phyloP scores from a whole-genome alignment of 2,329 filamentous ascomycete species.

The Penicillium sp. region DNA sequence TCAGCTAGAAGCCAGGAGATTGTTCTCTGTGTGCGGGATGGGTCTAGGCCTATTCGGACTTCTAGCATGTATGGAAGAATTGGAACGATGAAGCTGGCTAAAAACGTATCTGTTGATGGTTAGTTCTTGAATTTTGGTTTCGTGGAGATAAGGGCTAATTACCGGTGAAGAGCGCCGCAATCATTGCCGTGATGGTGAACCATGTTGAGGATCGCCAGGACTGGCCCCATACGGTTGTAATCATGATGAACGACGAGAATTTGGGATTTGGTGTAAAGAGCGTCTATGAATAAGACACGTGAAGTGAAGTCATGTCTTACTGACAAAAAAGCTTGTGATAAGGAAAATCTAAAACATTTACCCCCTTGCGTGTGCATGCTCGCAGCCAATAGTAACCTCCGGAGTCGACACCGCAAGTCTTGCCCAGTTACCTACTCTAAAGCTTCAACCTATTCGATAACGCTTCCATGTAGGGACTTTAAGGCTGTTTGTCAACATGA shows the following conservation, averaged over 20 bases:
- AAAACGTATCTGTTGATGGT: background rate
- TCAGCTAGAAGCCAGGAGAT: background rate
- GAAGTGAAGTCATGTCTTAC: too few species aligned
- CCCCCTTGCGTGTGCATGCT: too few species aligned
- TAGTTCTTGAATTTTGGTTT: background rate
- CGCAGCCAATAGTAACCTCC: too few species aligned
- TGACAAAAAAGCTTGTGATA: too few species aligned
- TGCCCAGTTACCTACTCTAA: too few species aligned
- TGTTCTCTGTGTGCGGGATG: background rate
- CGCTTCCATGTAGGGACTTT: too few species aligned
- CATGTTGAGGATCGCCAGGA: background rate
- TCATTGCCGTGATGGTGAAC: background rate
- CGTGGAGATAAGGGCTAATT: background rate
- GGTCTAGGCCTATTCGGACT: background rate
- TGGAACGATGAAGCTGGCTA: background rate
- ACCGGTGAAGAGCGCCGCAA: background rate
- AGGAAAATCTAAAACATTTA: too few species aligned
- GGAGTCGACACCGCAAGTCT: too few species aligned
- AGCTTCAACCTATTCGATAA: too few species aligned
- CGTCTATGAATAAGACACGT: background rate
- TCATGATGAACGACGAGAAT: background rate
- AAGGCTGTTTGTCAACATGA: too few species aligned
- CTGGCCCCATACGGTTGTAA: background rate
- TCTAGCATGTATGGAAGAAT: background rate
- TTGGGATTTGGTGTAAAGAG: background rate